Evolutionary conservation across 2,329 filamentous ascomycete species (phyloP).

Genomic region (Sporothrix protearum): DNA sequence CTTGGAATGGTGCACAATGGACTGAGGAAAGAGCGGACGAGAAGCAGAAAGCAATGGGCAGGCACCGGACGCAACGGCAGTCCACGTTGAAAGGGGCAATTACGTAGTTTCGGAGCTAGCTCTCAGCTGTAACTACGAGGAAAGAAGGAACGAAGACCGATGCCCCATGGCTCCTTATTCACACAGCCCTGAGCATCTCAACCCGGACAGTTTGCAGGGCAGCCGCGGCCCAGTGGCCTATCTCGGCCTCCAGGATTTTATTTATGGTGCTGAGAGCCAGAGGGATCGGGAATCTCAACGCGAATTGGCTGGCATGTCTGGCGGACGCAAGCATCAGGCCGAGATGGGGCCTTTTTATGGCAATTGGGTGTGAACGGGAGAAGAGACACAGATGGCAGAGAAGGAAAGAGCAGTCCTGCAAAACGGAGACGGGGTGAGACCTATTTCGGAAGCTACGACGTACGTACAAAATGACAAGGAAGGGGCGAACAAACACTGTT

Average conservation of each 20-base stretch:
- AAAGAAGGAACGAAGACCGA: not conserved
- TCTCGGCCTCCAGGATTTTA: not conserved
- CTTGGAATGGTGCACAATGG: no score
- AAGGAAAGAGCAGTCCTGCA: not conserved
- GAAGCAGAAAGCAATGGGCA: not conserved
- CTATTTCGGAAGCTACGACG: conserved; percentile 2
- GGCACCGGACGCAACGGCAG: not conserved
- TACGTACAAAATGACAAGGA: conserved; percentile 2
- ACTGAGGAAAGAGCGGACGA: conserved; percentile 5
- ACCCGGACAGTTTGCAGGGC: not conserved
- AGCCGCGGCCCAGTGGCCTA: not conserved
- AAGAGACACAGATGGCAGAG: not conserved
- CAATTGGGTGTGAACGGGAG: not conserved
- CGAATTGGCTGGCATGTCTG: conserved; percentile 14
- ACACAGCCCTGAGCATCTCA: not conserved
- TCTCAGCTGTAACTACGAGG: not conserved
- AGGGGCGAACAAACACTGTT: not conserved
- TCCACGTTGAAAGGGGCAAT: not conserved
- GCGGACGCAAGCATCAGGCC: conserved; percentile 20
- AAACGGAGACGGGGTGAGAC: not conserved
- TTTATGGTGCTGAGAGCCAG: not conserved
- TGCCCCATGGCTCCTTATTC: not conserved
- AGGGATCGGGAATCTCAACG: conserved; percentile 12
- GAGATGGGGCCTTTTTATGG: not conserved
- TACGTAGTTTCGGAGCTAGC: not conserved